Evolutionary conservation across 257 asterid species (phyloP).

Genomic region (Ehretia macrophylla): DNA sequence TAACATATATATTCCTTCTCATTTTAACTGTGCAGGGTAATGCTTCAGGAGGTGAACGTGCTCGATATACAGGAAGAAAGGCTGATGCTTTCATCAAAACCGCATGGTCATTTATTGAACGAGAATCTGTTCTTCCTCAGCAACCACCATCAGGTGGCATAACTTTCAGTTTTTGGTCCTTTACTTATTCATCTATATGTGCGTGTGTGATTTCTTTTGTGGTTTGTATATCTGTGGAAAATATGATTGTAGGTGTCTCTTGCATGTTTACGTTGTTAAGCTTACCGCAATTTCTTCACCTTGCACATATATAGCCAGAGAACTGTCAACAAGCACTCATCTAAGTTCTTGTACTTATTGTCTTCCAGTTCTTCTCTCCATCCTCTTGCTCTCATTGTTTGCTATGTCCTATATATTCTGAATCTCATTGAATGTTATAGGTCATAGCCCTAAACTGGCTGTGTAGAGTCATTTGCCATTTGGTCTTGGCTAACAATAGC

Average conservation of each 20-base stretch:
- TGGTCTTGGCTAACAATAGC: too few relatives aligned
- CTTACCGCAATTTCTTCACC: too few relatives aligned
- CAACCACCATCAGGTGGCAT: slow-evolving; percentile 61
- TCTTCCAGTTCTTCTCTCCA: too few relatives aligned
- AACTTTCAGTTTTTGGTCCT: neutral
- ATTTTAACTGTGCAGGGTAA: slow-evolving; percentile 61
- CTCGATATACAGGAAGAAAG: slow-evolving; percentile 59
- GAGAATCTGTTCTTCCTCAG: slow-evolving; percentile 67
- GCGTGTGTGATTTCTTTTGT: neutral
- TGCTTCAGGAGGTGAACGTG: slow-evolving; percentile 97
- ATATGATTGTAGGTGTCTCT: neutral
- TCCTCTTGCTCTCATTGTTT: too few relatives aligned
- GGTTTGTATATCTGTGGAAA: neutral
- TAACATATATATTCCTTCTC: slow-evolving; percentile 2
- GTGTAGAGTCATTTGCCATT: too few relatives aligned
- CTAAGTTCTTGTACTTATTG: too few relatives aligned
- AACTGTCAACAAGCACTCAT: too few relatives aligned
- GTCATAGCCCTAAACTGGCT: too few relatives aligned
- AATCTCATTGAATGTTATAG: too few relatives aligned
- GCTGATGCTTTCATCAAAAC: slow-evolving; percentile 55
- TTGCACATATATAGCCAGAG: too few relatives aligned
- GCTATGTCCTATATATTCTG: too few relatives aligned
- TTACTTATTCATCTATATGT: neutral
- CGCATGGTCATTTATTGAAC: slow-evolving; percentile 63
- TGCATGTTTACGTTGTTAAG: too few relatives aligned